Evolutionary conservation across 2,329 filamentous ascomycete genomes (phyloP).

Genomic region (Penicillium sp.): DNA sequence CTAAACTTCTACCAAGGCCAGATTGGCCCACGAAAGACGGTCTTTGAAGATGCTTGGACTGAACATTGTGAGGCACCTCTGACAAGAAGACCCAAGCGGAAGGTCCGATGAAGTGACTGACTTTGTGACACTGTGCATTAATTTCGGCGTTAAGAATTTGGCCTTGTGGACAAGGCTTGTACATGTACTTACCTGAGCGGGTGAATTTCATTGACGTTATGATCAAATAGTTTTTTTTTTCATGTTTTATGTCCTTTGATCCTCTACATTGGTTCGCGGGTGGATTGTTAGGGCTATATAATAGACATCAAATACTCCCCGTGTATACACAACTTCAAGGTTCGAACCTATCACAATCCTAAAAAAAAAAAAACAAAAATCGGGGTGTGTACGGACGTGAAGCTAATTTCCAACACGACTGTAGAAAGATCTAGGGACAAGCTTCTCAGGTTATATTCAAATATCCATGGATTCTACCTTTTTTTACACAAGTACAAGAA

Average conservation of each 20-base stretch:
- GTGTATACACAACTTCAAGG: not conserved
- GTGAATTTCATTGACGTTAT: conserved; percentile 8
- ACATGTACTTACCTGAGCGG: conserved; percentile 21
- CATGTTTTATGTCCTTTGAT: not conserved
- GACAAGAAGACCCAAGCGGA: conserved; percentile 16
- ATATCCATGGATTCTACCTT: not conserved
- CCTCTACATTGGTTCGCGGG: not conserved
- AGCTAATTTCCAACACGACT: conserved; percentile 12
- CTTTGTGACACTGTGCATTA: conserved; percentile 20
- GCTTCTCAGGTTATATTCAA: conserved; percentile 13
- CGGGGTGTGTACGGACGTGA: conserved; percentile 8
- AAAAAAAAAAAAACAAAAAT: not conserved
- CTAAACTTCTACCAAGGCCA: conserved; percentile 66
- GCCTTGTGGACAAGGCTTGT: conserved; percentile 19
- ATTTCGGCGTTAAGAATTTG: conserved; percentile 21
- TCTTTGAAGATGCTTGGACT: conserved; percentile 66
- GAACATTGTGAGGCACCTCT: conserved; percentile 29
- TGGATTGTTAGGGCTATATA: not conserved
- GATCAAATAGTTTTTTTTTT: conserved; percentile 1
- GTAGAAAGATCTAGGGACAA: conserved; percentile 7
- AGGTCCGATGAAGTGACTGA: conserved; percentile 18
- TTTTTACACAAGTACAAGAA: conserved; percentile 5
- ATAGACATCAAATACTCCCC: not conserved
- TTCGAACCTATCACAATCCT: not conserved
- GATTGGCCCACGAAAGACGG: conserved; percentile 56